Evolutionary conservation across 2,329 filamentous ascomycete species (phyloP), one percentile per base, ranked within the genome.

Genomic region (Colletotrichum karsti): DNA sequence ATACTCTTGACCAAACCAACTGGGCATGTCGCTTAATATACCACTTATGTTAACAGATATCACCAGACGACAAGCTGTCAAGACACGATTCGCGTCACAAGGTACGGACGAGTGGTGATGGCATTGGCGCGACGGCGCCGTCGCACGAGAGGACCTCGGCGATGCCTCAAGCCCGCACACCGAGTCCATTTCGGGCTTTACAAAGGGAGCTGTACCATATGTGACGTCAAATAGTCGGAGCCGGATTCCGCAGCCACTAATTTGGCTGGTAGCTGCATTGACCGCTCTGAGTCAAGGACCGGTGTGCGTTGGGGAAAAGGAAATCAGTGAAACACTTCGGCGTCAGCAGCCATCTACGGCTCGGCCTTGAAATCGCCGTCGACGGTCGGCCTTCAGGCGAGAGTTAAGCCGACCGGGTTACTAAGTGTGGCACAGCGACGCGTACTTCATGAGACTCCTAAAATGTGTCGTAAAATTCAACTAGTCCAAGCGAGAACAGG

Each of bases 151-250:
- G 30, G 5, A n/a, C 28, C 46, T 68, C 60, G 60, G 65, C 39
- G 22, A 26, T 64, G 39, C 9, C 18, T 54, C 9, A 54, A 24
- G 28, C 20, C 53, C 53, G 46, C 12, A 28, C 30, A 15, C 60
- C 65, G 65, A 67, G 26, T 67, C 53, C 53, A 46, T 26, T 28
- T 54, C 30, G 64, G 44, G 60, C 22, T 64, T 53, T 67, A 64
- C 28, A 30, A 64, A 10, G 37, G 22, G 22, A 2, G 42, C 26
- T 26, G 33, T 30, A 13, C 18, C 12, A 41, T 13, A 44, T 2
- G 54, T 68, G 65, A 68, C 65, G 65, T 68, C 64, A 59, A 59
- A 18, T 18, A 54, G 22, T 53, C 53, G 13, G 28, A 37, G 9
- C 42, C 18, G 35, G 35, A 41, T 41, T 10, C 35, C 51, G 63